Conservation (phyloP, 306 rosid species). For the Trichosanthes truncata region DNA sequence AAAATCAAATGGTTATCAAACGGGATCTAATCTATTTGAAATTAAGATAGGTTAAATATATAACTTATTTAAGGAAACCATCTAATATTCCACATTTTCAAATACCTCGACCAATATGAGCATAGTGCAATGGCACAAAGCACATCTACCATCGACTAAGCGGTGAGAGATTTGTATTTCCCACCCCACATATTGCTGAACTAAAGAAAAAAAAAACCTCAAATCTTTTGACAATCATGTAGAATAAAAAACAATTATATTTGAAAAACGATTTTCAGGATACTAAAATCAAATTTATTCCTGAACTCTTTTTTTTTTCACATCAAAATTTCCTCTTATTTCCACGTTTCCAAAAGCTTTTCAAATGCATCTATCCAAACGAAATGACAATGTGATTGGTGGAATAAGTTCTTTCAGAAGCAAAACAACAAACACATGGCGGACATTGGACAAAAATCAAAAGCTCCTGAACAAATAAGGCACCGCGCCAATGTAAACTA, state of each 20-base stretch:
- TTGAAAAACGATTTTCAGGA: not conserved
- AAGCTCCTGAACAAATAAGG: not conserved
- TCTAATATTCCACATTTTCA: not conserved
- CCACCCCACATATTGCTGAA: no score
- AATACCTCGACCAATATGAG: not conserved
- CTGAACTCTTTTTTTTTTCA: not conserved
- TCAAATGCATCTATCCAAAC: not conserved
- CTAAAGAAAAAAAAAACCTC: not conserved
- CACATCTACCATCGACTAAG: no score
- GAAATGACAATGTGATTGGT: not conserved
- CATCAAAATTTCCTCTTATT: not conserved
- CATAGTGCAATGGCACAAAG: no score
- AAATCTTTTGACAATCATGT: not conserved
- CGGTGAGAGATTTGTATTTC: no score
- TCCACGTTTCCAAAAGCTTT: not conserved
- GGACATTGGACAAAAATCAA: not conserved
- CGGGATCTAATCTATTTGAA: no score
- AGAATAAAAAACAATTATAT: not conserved
- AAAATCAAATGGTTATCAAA: no score
- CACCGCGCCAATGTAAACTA: not conserved
- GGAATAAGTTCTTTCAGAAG: not conserved
- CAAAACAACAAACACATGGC: constrained; percentile 31
- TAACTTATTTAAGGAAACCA: not conserved
- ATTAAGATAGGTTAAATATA: not conserved
- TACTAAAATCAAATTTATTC: not conserved